Percentiles rank a stretch among this genome's conserved stretches.
Evolutionary conservation across 768 basidiomycete species (phyloP).

Genomic region (Cystofilobasidium capitatum): DNA sequence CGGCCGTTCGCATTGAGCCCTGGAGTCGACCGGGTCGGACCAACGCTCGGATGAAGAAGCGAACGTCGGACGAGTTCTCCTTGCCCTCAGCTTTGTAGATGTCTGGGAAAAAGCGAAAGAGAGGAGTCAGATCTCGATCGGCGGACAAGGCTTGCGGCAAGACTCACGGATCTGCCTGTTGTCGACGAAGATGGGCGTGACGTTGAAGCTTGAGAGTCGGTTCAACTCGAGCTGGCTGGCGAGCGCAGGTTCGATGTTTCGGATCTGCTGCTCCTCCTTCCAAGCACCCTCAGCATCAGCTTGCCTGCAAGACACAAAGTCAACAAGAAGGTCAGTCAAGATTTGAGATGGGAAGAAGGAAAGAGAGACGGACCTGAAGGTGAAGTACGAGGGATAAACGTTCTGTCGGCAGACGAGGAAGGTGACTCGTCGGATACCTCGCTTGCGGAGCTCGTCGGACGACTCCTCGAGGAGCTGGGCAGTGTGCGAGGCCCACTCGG

Average conservation of each 20-base stretch:
- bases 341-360: conserved; percentile 48
- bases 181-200: conserved; percentile 91
- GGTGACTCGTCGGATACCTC: conserved; percentile 84
- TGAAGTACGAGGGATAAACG: conserved; percentile 90
- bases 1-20: conserved; percentile 79
- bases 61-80: conserved; percentile 93
- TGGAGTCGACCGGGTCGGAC: conserved; percentile 89
- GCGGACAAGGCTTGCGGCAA: neutral
- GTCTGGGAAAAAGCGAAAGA: conserved; percentile 37
- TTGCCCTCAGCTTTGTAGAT: conserved; percentile 91
- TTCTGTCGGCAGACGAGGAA: conserved; percentile 82
- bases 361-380: conserved; percentile 46
- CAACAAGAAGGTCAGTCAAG: conserved; percentile 94
- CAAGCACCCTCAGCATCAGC: conserved; percentile 53
- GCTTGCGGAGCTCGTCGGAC: conserved; percentile 52
- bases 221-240: conserved; percentile 96
- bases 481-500: conserved; percentile 61
- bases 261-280: conserved; percentile 90
- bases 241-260: conserved; percentile 95
- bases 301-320: conserved; percentile 57
- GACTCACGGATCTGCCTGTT: conserved; percentile 76
- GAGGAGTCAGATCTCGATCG: neutral
- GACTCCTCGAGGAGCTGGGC: conserved; percentile 61
- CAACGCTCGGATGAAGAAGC: conserved; percentile 95
- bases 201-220: conserved; percentile 91